Conservation (phyloP, 2,329 filamentous ascomycete species). For the Claviceps digitariae region DNA sequence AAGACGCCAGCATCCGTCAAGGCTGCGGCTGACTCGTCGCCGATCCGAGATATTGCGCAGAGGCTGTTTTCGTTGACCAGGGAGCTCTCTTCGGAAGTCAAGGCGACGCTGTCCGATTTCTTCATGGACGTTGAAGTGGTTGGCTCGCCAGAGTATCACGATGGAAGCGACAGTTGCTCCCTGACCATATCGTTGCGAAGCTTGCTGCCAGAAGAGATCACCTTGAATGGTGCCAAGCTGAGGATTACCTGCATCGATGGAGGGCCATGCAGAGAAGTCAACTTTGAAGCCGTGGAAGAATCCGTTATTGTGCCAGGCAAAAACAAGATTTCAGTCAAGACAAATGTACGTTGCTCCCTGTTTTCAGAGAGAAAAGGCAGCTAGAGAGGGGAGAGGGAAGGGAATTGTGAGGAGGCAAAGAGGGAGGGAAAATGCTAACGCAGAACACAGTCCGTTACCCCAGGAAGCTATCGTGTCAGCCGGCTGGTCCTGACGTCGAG, state of each 20-base stretch:
- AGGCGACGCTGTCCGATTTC: conserved; percentile 57
- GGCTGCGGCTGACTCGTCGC: conserved; percentile 16
- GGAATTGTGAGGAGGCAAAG: too few species aligned
- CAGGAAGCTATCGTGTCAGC: conserved; percentile 64
- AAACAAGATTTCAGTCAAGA: conserved; percentile 24
- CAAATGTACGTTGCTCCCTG: conserved; percentile 22
- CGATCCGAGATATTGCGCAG: conserved; percentile 33
- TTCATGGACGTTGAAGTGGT: conserved; percentile 58
- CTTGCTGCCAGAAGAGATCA: conserved; percentile 56
- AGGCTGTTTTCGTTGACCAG: conserved; percentile 33
- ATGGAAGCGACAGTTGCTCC: conserved; percentile 61
- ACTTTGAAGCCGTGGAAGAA: conserved; percentile 16
- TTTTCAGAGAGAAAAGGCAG: too few species aligned
- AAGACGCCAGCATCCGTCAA: neutral
- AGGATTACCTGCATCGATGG: conserved; percentile 43
- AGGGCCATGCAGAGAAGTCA: conserved; percentile 47
- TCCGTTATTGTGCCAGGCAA: conserved; percentile 32
- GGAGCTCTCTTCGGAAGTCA: conserved; percentile 41
- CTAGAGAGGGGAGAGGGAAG: too few species aligned
- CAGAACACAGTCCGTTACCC: conserved; percentile 40
- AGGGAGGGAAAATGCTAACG: too few species aligned
- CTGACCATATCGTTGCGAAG: conserved; percentile 56
- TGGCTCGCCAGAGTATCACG: conserved; percentile 54
- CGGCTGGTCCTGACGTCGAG: conserved; percentile 51
- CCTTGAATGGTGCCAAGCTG: conserved; percentile 50